Evolutionary conservation across 176 grass and related monocot genomes (phyloP), one percentile per base, ranked within the genome.

Genomic region (Ampelocalamus luodianensis): DNA sequence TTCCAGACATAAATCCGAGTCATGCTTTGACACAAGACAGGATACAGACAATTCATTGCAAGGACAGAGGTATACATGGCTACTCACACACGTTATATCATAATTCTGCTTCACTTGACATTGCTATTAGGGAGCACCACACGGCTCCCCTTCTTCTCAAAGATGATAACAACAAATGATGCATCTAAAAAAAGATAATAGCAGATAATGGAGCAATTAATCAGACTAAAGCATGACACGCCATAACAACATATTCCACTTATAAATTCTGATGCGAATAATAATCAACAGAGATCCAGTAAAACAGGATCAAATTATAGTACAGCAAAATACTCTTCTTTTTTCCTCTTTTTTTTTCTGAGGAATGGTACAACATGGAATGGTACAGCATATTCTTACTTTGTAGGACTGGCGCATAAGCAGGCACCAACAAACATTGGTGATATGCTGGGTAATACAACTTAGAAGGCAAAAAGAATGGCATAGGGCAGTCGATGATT

Each of bases 71-170:
- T n/a, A 5, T 32, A 36, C 58, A 50, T 32, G 36, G 66, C 80
- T 13, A 49, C 39, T 40, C 50, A 5, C n/a, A 44, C 60, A 66
- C 81, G 64, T 18, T 42, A 74, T 49, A 76, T 16, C 13, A 32
- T 2, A 55, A 29, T 71, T 71, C 6, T 79, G 29, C 29, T 29
- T 29, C 29, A 29, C 29, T 29, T 29, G 29, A 29, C 29, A 29
- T 29, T 29, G 29, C 39, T 20, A 18, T 46, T n/a, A 51, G 15
- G 82, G 50, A 86, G 56, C 59, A 78, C 78, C 46, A 51, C 84
- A 74, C 72, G 79, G 20, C 44, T 83, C 64, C 65, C 23, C 72
- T 37, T 61, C 63, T 34, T 60, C 22, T 23, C 64, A 40, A 42
- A 75, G 17, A 6, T 23, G 43, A 43, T 61, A 63, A 49, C 26